These are phyloP conservation scores for Corylus americana DNA, from an alignment of 306 rosid species.

Conservation along the genomic window DNA sequence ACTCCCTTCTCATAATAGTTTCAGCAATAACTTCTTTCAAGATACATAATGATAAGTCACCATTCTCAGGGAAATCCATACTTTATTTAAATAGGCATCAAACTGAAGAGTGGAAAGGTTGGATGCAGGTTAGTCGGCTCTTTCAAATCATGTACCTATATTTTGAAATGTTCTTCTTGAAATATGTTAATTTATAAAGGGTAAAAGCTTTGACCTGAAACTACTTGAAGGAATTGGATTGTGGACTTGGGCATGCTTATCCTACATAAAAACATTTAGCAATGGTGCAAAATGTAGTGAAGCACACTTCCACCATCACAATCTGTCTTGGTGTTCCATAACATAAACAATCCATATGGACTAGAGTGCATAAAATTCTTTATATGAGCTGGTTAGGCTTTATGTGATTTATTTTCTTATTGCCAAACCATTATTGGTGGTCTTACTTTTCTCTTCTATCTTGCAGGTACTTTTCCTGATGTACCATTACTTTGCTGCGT, in stretches of 20 bases:
- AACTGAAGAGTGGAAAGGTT: slow-evolving; percentile 99
- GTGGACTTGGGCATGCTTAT: not conserved
- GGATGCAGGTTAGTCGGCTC: slow-evolving; percentile 89
- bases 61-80: slow-evolving; percentile 78
- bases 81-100: slow-evolving; percentile 95
- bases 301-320: not conserved
- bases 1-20: slow-evolving; percentile 86
- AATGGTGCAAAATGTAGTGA: not conserved
- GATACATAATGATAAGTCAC: slow-evolving; percentile 81
- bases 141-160: slow-evolving; percentile 22
- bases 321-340: not conserved
- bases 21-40: slow-evolving; percentile 83
- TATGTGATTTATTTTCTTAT: not conserved
- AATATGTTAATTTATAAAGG: slow-evolving; percentile 12
- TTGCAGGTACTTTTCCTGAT: slow-evolving; percentile 52
- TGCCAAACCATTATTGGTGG: slow-evolving; percentile 21
- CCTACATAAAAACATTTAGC: slow-evolving; percentile 13
- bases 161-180: slow-evolving; percentile 14
- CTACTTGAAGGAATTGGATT: slow-evolving; percentile 1
- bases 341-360: not conserved
- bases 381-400: not conserved
- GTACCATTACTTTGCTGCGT: slow-evolving; percentile 87
- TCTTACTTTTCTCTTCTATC: slow-evolving; percentile 6
- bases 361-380: not conserved
- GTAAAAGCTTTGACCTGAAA: slow-evolving; percentile 8